Percentiles rank a stretch among this genome's conserved stretches.
These are phyloP conservation scores for Saccharomycopsis schoenii DNA, from an alignment of 805 yeast species.

Conservation along the genomic window DNA sequence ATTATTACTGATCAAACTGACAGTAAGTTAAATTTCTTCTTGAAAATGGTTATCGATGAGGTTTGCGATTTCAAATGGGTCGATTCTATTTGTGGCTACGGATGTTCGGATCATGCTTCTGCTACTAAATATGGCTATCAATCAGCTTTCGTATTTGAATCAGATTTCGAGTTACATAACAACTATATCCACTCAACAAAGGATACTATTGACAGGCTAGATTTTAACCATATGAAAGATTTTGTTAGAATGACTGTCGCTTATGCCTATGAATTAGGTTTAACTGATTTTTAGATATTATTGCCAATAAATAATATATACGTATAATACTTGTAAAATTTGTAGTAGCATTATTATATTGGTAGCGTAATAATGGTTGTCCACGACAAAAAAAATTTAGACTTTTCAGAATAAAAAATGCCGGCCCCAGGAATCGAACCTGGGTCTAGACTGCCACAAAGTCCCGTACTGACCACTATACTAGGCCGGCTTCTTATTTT, in stretches of 20 bases:
- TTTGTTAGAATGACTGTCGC: slow-evolving; percentile 74
- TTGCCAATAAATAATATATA: too few relatives aligned
- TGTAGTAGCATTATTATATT: too few relatives aligned
- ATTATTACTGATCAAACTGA: slow-evolving; percentile 65
- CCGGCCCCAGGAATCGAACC: slow-evolving; percentile 34
- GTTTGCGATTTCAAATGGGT: slow-evolving; percentile 63
- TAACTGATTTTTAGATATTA: slow-evolving; percentile 22
- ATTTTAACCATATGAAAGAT: slow-evolving; percentile 69
- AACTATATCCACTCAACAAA: slow-evolving; percentile 64
- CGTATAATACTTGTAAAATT: too few relatives aligned
- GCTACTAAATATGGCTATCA: slow-evolving; percentile 81
- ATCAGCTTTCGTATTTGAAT: slow-evolving; percentile 72
- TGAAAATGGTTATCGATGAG: slow-evolving; percentile 48
- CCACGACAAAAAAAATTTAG: neutral
- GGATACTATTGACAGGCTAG: slow-evolving; percentile 76
- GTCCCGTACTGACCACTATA: slow-evolving; percentile 34
- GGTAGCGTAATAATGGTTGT: too few relatives aligned
- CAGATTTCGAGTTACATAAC: slow-evolving; percentile 52
- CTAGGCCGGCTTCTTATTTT: slow-evolving; percentile 32
- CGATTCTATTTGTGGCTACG: slow-evolving; percentile 80
- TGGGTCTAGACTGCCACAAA: slow-evolving; percentile 33
- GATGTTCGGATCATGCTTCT: slow-evolving; percentile 89
- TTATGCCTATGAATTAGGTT: slow-evolving; percentile 58
- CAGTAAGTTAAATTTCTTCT: slow-evolving; percentile 43
- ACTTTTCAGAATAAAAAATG: slow-evolving; percentile 20